Base-by-base conservation (phyloP, 352 stramenopile species). In the Plasmopara muralis region DNA sequence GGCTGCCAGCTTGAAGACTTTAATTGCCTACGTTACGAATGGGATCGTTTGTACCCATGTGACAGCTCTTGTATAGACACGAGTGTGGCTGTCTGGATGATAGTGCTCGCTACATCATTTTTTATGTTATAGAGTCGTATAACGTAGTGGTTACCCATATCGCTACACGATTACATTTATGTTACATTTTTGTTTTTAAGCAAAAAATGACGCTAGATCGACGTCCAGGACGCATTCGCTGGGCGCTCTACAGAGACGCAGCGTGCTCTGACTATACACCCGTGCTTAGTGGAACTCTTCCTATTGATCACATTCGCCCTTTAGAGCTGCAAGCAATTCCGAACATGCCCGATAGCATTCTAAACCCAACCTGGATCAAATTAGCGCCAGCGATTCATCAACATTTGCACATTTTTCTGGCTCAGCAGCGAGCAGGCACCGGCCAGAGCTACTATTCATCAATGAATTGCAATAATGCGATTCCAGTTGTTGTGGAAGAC, bases 21-120 rank as follows among this genome's bases (percentile, higher is more conserved):
- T 51, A 94, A 90, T 72, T 97, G 88, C 59, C 77, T 90, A 30
- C 83, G 88, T 38, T 89, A 92, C 65, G 85, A 96, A 56, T 96
- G 83, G 83, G 80, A 89, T 52, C 71, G 57, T 30, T 46, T 77
- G 41, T 84, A 93, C 60, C 47, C 79, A 20, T 93, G 77, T 48
- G 31, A 12, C 1, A 57, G 67, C 29, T 43, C 54, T 40, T 35
- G 5, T 30, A 62, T 7, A 37, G 49, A 18, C 6, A 45, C 16
- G 39, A 50, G 50, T 15, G 45, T 44, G 15, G 29, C 67, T 9
- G 18, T 64, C 0, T 31, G 60, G 10, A 13, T 57, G 9, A 31
- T 72, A 28, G 49, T 63, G 6, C 29, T 70, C 18, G 28, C 53
- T 12, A 48, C 57, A 9, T 50, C 20, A 25, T 25, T 3, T 25